These are phyloP conservation scores for Lolium multiflorum DNA, from an alignment of 176 grass and related monocot genomes.

Conservation along the genomic window DNA sequence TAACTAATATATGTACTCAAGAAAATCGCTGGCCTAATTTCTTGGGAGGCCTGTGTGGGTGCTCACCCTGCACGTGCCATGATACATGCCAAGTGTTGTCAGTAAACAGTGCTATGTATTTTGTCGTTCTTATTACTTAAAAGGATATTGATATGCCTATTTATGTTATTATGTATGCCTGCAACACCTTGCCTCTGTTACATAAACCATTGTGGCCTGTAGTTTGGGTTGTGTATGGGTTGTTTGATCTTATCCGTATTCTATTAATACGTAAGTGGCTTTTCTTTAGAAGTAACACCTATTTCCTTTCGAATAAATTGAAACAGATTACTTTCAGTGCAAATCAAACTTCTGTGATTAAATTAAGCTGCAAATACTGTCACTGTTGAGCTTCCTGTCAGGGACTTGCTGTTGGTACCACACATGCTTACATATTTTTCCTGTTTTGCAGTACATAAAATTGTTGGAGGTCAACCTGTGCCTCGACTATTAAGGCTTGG, in stretches of 20 bases:
- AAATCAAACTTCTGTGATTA: slow-evolving; percentile 18
- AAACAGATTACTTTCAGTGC: neutral
- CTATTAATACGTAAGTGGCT: neutral
- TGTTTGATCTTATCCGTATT: neutral
- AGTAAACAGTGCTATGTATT: neutral
- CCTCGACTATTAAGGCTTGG: neutral
- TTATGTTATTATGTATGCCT: slow-evolving; percentile 6
- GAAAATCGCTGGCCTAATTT: neutral
- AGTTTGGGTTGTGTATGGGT: neutral
- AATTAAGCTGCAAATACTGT: slow-evolving; percentile 7
- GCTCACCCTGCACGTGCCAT: neutral
- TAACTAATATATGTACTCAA: neutral
- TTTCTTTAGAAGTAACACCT: neutral
- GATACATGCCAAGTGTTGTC: neutral
- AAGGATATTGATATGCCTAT: no score
- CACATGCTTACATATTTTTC: slow-evolving; percentile 39
- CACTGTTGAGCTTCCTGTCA: slow-evolving; percentile 28
- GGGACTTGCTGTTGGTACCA: slow-evolving; percentile 5
- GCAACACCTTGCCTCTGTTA: neutral
- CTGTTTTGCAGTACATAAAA: slow-evolving; percentile 39
- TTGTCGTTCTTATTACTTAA: neutral
- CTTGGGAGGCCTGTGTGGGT: neutral
- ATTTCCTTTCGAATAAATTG: neutral
- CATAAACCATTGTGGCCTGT: neutral
- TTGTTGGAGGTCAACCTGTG: slow-evolving; percentile 14